These are phyloP conservation scores for Dendrobium officinale DNA, from an alignment of 106 monocot genomes.

Conservation along the genomic window DNA sequence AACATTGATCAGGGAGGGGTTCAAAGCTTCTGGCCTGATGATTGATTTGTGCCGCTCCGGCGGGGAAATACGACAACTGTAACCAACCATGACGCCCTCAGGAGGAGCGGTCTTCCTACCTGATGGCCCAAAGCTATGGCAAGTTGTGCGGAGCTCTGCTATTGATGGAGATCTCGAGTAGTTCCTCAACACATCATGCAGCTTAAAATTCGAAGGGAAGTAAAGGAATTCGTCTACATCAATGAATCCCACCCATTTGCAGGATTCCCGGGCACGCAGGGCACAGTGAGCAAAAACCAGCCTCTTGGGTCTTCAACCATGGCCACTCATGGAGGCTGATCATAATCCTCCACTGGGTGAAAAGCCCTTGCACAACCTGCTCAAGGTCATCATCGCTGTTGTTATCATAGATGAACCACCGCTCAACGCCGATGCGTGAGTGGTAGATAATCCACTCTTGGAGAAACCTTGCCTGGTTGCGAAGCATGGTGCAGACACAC, in stretches of 20 bases:
- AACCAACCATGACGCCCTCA: constrained; percentile 66
- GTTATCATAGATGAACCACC: constrained; percentile 97
- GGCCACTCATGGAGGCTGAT: constrained; percentile 68
- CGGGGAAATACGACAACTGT: constrained; percentile 65
- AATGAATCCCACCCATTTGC: constrained; percentile 91
- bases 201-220: constrained; percentile 34
- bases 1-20: constrained; percentile 71
- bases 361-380: constrained; percentile 27
- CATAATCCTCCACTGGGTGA: constrained; percentile 14
- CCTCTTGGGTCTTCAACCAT: constrained; percentile 94
- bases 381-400: constrained; percentile 76
- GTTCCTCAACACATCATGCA: constrained; percentile 52
- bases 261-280: constrained; percentile 47
- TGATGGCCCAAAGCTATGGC: constrained; percentile 93
- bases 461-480: constrained; percentile 90
- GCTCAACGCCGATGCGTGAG: constrained; percentile 54
- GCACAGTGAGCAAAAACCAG: constrained; percentile 92
- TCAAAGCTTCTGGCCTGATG: constrained; percentile 60
- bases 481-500: constrained; percentile 96
- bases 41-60: constrained; percentile 97
- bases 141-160: constrained; percentile 64
- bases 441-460: constrained; percentile 87
- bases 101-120: constrained; percentile 40
- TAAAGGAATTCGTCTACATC: constrained; percentile 95
- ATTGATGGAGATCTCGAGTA: constrained; percentile 43